Evolutionary conservation across 768 basidiomycete genomes (phyloP).

Genomic region (Mycena haematopus): DNA sequence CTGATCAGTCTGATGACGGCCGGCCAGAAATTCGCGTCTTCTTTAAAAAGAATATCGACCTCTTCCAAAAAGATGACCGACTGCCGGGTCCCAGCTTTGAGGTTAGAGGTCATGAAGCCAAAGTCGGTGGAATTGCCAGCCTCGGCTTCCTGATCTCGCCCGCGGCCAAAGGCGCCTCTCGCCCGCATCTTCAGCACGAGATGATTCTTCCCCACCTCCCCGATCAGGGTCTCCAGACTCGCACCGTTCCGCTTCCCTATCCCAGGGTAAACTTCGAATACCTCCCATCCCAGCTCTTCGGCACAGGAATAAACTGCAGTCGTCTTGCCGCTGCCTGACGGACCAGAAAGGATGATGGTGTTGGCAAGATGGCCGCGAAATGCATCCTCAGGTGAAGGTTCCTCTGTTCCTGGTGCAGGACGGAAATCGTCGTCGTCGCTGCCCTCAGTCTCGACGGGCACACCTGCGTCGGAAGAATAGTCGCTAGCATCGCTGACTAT

Average conservation of each 20-base stretch:
- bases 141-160: slow-evolving; percentile 17
- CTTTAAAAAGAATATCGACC: slow-evolving; percentile 90
- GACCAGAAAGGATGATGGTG: slow-evolving; percentile 85
- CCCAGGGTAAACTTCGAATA: slow-evolving; percentile 97
- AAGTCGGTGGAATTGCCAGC: slow-evolving; percentile 29
- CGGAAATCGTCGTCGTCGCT: slow-evolving; percentile 64
- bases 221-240: slow-evolving; percentile 80
- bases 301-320: slow-evolving; percentile 94
- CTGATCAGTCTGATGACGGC: slow-evolving; percentile 82
- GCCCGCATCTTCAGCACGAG: slow-evolving; percentile 55
- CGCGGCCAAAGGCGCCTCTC: slow-evolving; percentile 17
- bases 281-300: slow-evolving; percentile 91
- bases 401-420: slow-evolving; percentile 38
- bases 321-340: slow-evolving; percentile 88
- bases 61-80: slow-evolving; percentile 93
- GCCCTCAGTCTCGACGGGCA: slow-evolving; percentile 8
- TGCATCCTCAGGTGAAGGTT: slow-evolving; percentile 36
- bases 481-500: slow-evolving; percentile 31
- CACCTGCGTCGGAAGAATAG: slow-evolving; percentile 22
- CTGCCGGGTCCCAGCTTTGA: slow-evolving; percentile 55
- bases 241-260: slow-evolving; percentile 87
- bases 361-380: slow-evolving; percentile 71
- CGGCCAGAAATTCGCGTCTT: slow-evolving; percentile 87
- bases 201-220: slow-evolving; percentile 95
- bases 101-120: slow-evolving; percentile 35